Conservation (phyloP, 2,329 filamentous ascomycete genomes). For the Pyrenochaeta sp. region DNA sequence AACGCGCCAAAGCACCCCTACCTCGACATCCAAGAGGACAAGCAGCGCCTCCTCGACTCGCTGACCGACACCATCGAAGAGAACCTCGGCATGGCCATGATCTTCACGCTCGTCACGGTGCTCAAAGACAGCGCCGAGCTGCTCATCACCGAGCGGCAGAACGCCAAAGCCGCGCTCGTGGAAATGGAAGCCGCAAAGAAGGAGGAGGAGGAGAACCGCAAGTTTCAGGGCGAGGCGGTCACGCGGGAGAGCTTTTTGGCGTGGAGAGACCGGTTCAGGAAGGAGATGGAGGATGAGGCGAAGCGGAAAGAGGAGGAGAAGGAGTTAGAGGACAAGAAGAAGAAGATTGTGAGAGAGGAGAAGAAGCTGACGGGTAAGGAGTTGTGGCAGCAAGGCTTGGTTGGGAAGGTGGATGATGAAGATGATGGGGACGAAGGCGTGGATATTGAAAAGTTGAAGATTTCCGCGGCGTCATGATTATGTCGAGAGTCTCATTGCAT, state of each 20-base stretch:
- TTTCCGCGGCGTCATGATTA: conserved; percentile 54
- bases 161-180: conserved; percentile 63
- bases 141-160: conserved; percentile 76
- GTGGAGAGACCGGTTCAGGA: conserved; percentile 80
- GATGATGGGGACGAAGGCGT: conserved; percentile 66
- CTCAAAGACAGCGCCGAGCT: conserved; percentile 92
- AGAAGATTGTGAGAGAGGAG: conserved; percentile 68
- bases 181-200: conserved; percentile 66
- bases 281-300: conserved; percentile 80
- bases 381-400: conserved; percentile 58
- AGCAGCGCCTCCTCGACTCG: conserved; percentile 72
- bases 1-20: conserved; percentile 74
- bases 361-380: conserved; percentile 74
- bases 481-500: neutral
- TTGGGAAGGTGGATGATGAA: conserved; percentile 71
- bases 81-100: conserved; percentile 96
- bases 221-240: conserved; percentile 91
- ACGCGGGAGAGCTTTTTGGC: conserved; percentile 83
- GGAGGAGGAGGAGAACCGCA: conserved; percentile 93
- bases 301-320: conserved; percentile 69
- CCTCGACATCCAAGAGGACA: conserved; percentile 83
- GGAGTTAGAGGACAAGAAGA: conserved; percentile 68
- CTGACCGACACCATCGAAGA: conserved; percentile 83
- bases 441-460: conserved; percentile 50
- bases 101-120: conserved; percentile 87